These are phyloP conservation scores for Xanthoceras sorbifolium DNA, from an alignment of 345 rosid species.

Conservation along the genomic window DNA sequence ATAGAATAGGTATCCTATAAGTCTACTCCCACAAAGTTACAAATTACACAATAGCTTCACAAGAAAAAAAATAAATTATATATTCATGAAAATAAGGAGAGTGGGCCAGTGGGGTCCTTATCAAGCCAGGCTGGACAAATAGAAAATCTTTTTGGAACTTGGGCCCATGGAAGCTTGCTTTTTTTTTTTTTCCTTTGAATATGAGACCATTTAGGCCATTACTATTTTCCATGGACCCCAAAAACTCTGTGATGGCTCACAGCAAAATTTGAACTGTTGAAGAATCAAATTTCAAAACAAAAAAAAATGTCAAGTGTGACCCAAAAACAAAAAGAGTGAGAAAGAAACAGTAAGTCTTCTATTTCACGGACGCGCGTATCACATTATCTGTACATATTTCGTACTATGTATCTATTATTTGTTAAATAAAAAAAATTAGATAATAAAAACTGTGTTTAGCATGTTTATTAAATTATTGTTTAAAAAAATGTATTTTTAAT, in stretches of 20 bases:
- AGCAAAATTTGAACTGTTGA: background rate
- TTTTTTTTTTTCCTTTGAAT: background rate
- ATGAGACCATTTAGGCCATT: background rate
- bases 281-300: background rate
- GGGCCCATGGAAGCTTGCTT: background rate
- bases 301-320: background rate
- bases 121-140: conserved; percentile 1
- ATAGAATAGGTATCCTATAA: background rate
- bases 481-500: no score
- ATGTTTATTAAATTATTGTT: no score
- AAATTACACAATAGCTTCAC: background rate
- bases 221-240: conserved; percentile 7
- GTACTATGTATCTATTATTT: no score
- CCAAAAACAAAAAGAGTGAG: background rate
- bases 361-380: no score
- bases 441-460: no score
- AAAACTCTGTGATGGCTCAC: background rate
- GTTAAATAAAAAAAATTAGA: no score
- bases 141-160: conserved; percentile 4
- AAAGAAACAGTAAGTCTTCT: background rate
- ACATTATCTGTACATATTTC: background rate
- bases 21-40: background rate
- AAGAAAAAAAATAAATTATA: no score
- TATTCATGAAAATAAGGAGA: background rate
- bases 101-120: conserved; percentile 8